A percentile compares a stretch with the other conserved stretches of the same genome.
Evolutionary conservation across 2,329 filamentous ascomycete species (phyloP).

Genomic region (Aureobasidium sp.): DNA sequence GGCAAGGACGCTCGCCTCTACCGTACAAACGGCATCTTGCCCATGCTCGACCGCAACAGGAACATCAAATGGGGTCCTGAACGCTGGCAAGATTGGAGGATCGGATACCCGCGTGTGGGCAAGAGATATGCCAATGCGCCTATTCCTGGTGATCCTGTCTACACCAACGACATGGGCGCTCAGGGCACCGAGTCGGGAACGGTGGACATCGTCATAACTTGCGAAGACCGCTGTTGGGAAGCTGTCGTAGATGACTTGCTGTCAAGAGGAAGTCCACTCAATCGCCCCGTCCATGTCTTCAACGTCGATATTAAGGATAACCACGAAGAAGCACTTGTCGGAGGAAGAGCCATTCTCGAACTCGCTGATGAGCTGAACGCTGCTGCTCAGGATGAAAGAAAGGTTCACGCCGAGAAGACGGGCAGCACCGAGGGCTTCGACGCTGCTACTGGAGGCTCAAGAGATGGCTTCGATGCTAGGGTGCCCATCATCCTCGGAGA

Average conservation of each 20-base stretch:
- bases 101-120: constrained; percentile 74
- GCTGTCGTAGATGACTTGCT: constrained; percentile 91
- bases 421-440: constrained; percentile 68
- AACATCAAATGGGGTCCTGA: constrained; percentile 92
- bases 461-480: constrained; percentile 78
- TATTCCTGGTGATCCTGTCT: constrained; percentile 29
- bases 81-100: constrained; percentile 94
- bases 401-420: constrained; percentile 29
- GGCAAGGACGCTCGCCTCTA: constrained; percentile 82
- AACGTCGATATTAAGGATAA: constrained; percentile 99
- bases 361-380: constrained; percentile 78
- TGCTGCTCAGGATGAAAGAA: constrained; percentile 70
- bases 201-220: constrained; percentile 92
- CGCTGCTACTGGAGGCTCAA: constrained; percentile 31
- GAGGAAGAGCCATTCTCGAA: constrained; percentile 85
- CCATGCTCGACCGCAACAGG: constrained; percentile 90
- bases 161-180: constrained; percentile 63
- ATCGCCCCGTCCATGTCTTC: constrained; percentile 92
- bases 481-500: constrained; percentile 85
- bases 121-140: constrained; percentile 33
- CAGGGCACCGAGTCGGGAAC: constrained; percentile 78
- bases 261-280: constrained; percentile 74
- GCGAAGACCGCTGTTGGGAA: constrained; percentile 97
- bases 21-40: constrained; percentile 82
- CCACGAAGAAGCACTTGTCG: constrained; percentile 88